phyloP scores from a whole-genome alignment of 1,139 yeast genomes.

The Nematodospora anomalae region DNA sequence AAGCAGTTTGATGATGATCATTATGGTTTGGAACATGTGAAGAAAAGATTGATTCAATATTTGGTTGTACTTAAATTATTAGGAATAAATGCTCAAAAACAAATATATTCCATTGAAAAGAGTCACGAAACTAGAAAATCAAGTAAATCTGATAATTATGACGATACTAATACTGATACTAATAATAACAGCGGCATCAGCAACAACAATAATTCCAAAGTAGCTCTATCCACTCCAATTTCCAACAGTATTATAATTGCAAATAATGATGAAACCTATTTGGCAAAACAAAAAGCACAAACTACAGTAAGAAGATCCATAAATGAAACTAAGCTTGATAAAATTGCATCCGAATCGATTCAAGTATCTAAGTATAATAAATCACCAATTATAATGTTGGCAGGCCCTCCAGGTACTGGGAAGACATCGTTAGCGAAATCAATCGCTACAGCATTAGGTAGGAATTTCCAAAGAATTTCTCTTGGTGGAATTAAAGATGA shows the following conservation, averaged over 20 bases:
- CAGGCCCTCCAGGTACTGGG: slow-evolving; percentile 97
- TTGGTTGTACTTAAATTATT: slow-evolving; percentile 73
- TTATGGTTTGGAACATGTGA: slow-evolving; percentile 80
- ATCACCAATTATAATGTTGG: slow-evolving; percentile 76
- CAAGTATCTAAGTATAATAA: slow-evolving; percentile 41
- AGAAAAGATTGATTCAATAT: slow-evolving; percentile 78
- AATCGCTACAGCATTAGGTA: slow-evolving; percentile 74
- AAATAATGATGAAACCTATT: slow-evolving; percentile 36
- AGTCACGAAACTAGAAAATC: slow-evolving; percentile 2
- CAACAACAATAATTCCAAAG: slow-evolving; percentile 1
- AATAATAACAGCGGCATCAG: not conserved
- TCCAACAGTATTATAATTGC: slow-evolving; percentile 33
- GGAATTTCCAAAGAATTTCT: slow-evolving; percentile 81
- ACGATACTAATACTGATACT: slow-evolving; percentile 7
- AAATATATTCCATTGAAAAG: slow-evolving; percentile 17
- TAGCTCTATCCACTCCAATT: slow-evolving; percentile 1
- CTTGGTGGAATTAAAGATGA: slow-evolving; percentile 90
- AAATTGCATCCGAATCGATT: slow-evolving; percentile 20
- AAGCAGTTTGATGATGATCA: slow-evolving; percentile 74
- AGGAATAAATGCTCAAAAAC: slow-evolving; percentile 39
- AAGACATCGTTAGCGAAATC: slow-evolving; percentile 89
- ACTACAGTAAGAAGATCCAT: slow-evolving; percentile 25
- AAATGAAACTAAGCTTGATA: slow-evolving; percentile 13
- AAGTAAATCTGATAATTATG: slow-evolving; percentile 10
- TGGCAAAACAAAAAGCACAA: slow-evolving; percentile 29